Evolutionary conservation across 2,329 filamentous ascomycete species (phyloP).

Genomic region (Paraphaeosphaeria sporulosa): DNA sequence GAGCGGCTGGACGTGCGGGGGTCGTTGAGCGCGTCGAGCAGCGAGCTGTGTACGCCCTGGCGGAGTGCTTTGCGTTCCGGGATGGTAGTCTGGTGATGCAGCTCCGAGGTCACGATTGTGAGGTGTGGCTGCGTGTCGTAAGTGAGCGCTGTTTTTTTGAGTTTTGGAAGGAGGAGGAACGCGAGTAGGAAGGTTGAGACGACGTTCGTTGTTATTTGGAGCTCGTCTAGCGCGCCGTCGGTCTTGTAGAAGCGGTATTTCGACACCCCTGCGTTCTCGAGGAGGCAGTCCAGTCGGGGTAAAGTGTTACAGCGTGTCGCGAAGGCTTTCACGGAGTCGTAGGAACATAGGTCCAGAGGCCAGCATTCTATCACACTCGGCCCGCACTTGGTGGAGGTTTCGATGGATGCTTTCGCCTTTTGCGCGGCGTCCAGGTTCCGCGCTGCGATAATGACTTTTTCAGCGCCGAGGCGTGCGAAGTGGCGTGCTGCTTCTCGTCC

Average conservation of each 20-base stretch:
- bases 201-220: constrained; percentile 50
- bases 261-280: constrained; percentile 8
- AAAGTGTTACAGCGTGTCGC: constrained; percentile 25
- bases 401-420: constrained; percentile 51
- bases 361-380: constrained; percentile 52
- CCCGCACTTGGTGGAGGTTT: constrained; percentile 30
- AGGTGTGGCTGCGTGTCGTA: constrained; percentile 37
- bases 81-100: constrained; percentile 38
- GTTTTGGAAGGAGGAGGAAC: constrained; percentile 34
- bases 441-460: constrained; percentile 54
- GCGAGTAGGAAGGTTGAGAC: constrained; percentile 49
- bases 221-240: constrained; percentile 36
- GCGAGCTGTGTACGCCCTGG: constrained; percentile 20
- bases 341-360: constrained; percentile 52
- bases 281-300: constrained; percentile 5
- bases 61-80: constrained; percentile 27
- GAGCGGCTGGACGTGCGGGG: constrained; percentile 19
- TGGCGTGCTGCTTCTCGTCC: constrained; percentile 55
- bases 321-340: constrained; percentile 47
- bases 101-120: constrained; percentile 41
- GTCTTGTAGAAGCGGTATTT: constrained; percentile 16
- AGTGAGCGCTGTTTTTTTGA: constrained; percentile 29
- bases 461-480: constrained; percentile 48
- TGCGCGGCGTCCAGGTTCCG: constrained; percentile 53
- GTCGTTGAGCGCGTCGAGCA: constrained; percentile 40